Evolutionary conservation across 2,329 filamentous ascomycete genomes (phyloP).

Genomic region (Penicillium sclerotiorum): DNA sequence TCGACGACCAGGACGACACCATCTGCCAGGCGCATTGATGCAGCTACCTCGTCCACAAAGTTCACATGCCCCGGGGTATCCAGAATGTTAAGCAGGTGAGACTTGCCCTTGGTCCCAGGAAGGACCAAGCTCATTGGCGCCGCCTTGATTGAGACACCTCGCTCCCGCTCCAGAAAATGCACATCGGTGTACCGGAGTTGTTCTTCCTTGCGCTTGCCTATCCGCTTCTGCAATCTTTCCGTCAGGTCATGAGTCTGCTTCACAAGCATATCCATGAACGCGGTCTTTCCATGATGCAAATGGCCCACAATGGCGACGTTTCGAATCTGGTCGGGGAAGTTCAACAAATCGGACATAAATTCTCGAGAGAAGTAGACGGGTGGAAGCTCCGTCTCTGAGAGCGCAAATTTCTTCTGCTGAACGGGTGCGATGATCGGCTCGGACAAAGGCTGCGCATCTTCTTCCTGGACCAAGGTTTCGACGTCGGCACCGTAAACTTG

Average conservation of each 20-base stretch:
- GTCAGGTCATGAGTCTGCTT: slow-evolving; percentile 89
- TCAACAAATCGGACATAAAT: slow-evolving; percentile 96
- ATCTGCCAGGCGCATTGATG: slow-evolving; percentile 82
- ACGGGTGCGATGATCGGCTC: slow-evolving; percentile 93
- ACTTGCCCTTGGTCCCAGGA: slow-evolving; percentile 87
- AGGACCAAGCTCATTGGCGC: slow-evolving; percentile 93
- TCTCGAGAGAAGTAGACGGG: slow-evolving; percentile 83
- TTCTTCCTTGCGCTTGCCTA: slow-evolving; percentile 80
- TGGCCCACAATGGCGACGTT: slow-evolving; percentile 93
- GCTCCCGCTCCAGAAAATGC: slow-evolving; percentile 82
- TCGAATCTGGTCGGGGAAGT: slow-evolving; percentile 89
- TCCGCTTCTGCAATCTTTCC: slow-evolving; percentile 76
- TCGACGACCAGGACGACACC: slow-evolving; percentile 93
- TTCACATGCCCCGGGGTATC: slow-evolving; percentile 98
- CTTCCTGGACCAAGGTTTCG: slow-evolving; percentile 93
- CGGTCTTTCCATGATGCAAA: slow-evolving; percentile 95
- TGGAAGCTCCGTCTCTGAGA: slow-evolving; percentile 89
- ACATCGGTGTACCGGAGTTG: slow-evolving; percentile 94
- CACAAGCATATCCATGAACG: slow-evolving; percentile 97
- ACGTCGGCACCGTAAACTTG: slow-evolving; percentile 94
- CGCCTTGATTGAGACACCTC: slow-evolving; percentile 88
- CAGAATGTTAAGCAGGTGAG: slow-evolving; percentile 89
- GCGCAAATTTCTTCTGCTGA: slow-evolving; percentile 92
- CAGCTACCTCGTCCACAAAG: slow-evolving; percentile 95
- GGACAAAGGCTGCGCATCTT: slow-evolving; percentile 89